These are phyloP conservation scores for Lantana camara DNA, from an alignment of 257 asterid genomes.

Conservation along the genomic window DNA sequence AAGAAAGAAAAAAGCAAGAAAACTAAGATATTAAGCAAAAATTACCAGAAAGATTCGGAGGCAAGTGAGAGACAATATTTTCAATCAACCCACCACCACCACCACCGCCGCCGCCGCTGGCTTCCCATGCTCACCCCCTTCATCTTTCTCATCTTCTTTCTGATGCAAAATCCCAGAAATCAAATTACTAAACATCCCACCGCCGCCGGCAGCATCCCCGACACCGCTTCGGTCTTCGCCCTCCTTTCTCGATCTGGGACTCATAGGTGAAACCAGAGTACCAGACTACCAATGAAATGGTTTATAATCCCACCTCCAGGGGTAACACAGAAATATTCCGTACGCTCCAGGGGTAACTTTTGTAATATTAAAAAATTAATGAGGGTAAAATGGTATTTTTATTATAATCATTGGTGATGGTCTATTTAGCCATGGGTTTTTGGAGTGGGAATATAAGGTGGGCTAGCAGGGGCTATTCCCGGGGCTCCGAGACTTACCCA, in stretches of 20 bases:
- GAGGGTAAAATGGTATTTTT: too few relatives aligned
- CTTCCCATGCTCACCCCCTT: background rate
- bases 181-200: conserved; percentile 44
- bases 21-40: background rate
- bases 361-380: too few relatives aligned
- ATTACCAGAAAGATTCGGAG: conserved; percentile 50
- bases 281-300: conserved; percentile 29
- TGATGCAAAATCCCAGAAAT: conserved; percentile 46
- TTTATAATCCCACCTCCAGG: conserved; percentile 29
- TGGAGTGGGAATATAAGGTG: too few relatives aligned
- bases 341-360: too few relatives aligned
- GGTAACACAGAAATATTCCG: too few relatives aligned
- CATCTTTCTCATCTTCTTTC: conserved; percentile 10
- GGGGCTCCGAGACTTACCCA: too few relatives aligned
- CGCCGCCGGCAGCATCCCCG: too few relatives aligned
- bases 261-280: conserved; percentile 31
- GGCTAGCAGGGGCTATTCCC: too few relatives aligned
- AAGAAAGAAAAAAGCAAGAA: background rate
- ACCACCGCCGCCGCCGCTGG: conserved; percentile 17
- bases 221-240: background rate
- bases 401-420: too few relatives aligned
- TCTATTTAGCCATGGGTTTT: too few relatives aligned
- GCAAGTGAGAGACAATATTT: conserved; percentile 49
- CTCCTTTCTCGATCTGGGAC: conserved; percentile 11
- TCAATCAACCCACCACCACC: conserved; percentile 38